Evolutionary conservation across 2,329 filamentous ascomycete genomes (phyloP).

Genomic region (Podosphaera xanthii): DNA sequence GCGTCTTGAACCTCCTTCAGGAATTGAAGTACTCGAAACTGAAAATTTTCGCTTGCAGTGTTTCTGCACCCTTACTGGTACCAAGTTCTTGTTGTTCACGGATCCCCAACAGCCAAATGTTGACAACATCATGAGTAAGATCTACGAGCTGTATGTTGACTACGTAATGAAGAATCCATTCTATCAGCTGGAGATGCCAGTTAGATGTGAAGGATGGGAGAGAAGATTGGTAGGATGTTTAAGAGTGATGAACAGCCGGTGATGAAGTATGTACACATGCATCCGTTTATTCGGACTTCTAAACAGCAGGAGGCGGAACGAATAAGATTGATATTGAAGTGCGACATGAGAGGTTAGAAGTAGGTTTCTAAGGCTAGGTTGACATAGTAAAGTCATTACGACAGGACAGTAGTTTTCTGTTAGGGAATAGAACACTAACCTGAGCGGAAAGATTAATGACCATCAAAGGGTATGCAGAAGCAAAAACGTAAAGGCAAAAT

Average conservation of each 20-base stretch:
- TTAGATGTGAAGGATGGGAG: constrained; percentile 89
- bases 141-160: constrained; percentile 90
- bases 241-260: constrained; percentile 39
- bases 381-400: too few relatives aligned
- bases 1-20: constrained; percentile 43
- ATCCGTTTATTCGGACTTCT: too few relatives aligned
- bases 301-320: too few relatives aligned
- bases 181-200: constrained; percentile 92
- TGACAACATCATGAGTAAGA: constrained; percentile 57
- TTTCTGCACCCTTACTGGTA: constrained; percentile 83
- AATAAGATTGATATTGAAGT: too few relatives aligned
- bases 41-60: constrained; percentile 90
- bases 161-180: constrained; percentile 99
- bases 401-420: too few relatives aligned
- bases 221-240: constrained; percentile 63
- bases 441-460: not conserved
- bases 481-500: not conserved
- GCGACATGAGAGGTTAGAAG: too few relatives aligned
- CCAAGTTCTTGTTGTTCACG: constrained; percentile 88
- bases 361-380: too few relatives aligned
- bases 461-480: constrained; percentile 1
- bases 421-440: not conserved
- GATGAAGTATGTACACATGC: too few relatives aligned
- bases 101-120: constrained; percentile 53
- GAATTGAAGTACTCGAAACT: constrained; percentile 80